Percentiles rank a stretch among this genome's conserved stretches.
Evolutionary conservation across 2,329 filamentous ascomycete species (phyloP).

Genomic region (Cercospora zeae-maydis): DNA sequence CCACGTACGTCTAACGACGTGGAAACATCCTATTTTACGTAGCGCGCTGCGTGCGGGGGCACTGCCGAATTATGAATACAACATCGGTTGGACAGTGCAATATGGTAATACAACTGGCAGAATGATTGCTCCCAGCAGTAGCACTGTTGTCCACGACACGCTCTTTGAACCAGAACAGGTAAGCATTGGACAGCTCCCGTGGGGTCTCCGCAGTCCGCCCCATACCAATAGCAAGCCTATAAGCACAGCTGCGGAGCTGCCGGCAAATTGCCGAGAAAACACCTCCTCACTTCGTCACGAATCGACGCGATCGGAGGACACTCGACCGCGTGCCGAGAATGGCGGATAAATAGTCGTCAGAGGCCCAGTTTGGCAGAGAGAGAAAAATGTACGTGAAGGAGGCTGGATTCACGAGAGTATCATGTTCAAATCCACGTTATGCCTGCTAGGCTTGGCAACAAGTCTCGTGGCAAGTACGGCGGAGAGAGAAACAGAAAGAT

Average conservation of each 20-base stretch:
- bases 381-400: not conserved
- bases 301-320: not conserved
- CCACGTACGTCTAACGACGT: no score
- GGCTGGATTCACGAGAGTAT: not conserved
- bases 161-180: not conserved
- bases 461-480: not conserved
- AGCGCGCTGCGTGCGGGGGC: no score
- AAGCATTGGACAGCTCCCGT: not conserved
- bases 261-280: not conserved
- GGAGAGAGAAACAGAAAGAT: not conserved
- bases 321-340: not conserved
- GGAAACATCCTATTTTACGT: no score
- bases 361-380: no score
- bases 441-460: not conserved
- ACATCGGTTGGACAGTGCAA: not conserved
- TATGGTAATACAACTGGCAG: not conserved
- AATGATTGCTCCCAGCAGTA: not conserved
- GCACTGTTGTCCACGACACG: not conserved
- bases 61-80: no score
- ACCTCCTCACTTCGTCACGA: not conserved
- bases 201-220: not conserved
- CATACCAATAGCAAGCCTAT: not conserved
- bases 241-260: not conserved
- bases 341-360: not conserved
- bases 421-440: not conserved